Conservation (phyloP, 306 rosid genomes). For the Citrullus mucosospermus region DNA sequence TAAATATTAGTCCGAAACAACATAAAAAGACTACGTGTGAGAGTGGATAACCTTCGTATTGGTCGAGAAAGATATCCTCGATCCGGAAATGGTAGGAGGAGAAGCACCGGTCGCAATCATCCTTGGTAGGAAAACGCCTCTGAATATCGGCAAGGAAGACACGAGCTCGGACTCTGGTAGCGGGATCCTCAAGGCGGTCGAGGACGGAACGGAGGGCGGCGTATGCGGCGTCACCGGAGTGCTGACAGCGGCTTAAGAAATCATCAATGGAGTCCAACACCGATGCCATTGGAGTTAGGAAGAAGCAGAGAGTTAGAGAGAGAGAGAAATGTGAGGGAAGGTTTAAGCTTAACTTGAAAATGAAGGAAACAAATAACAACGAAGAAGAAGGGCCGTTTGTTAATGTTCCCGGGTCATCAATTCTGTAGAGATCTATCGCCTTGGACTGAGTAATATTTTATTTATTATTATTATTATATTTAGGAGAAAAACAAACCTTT, state of each 20-base stretch:
- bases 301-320: background rate
- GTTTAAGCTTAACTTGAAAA: background rate
- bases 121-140: constrained; percentile 54
- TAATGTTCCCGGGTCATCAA: constrained; percentile 2
- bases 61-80: constrained; percentile 71
- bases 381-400: constrained; percentile 5
- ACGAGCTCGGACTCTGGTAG: constrained; percentile 55
- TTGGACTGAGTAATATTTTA: background rate
- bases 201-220: constrained; percentile 51
- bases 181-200: constrained; percentile 69
- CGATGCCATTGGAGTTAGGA: constrained; percentile 13
- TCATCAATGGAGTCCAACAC: constrained; percentile 39
- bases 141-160: constrained; percentile 72
- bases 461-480: background rate
- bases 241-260: constrained; percentile 49
- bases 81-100: constrained; percentile 59
- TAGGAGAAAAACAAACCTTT: too few species aligned
- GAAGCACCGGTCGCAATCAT: constrained; percentile 53
- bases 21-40: background rate
- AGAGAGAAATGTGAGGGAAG: background rate
- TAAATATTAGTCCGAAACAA: background rate
- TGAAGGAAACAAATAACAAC: background rate
- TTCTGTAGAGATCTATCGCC: background rate
- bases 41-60: constrained; percentile 37
- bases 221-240: constrained; percentile 81